Evolutionary conservation across 176 grass and related monocot species (phyloP).

Genomic region (Triticum monococcum): DNA sequence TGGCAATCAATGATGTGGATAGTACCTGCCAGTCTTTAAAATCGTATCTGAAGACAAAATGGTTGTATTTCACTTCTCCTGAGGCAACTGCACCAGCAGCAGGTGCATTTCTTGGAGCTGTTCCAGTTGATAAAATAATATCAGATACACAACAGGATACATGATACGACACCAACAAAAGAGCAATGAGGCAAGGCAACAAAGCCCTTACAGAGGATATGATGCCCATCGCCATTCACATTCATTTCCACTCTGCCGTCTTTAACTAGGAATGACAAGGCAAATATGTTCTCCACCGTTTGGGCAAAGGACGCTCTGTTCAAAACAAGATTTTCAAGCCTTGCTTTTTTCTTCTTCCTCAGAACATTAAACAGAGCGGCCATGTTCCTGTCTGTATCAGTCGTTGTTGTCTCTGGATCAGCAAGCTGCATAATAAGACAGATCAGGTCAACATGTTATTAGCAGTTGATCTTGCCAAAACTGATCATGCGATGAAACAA

Average conservation of each 20-base stretch:
- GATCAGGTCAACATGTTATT: not conserved
- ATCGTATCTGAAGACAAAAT: constrained; percentile 89
- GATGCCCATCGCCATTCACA: constrained; percentile 52
- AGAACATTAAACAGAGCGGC: constrained; percentile 70
- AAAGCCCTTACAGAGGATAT: constrained; percentile 67
- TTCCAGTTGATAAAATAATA: not conserved
- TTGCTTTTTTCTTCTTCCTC: constrained; percentile 65
- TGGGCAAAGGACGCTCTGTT: constrained; percentile 83
- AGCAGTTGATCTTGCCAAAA: not conserved
- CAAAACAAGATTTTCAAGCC: constrained; percentile 72
- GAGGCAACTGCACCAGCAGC: constrained; percentile 41
- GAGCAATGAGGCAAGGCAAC: not conserved
- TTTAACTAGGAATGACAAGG: constrained; percentile 90
- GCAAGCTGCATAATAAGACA: constrained; percentile 52
- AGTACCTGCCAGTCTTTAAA: constrained; percentile 91
- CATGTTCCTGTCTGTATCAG: constrained; percentile 79
- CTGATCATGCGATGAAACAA: not conserved
- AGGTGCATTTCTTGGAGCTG: constrained; percentile 90
- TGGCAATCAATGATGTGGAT: not conserved
- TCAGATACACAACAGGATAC: not conserved
- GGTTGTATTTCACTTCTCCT: constrained; percentile 52
- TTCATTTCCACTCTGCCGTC: constrained; percentile 78
- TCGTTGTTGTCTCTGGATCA: constrained; percentile 54
- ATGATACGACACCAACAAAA: not conserved
- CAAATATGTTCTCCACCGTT: constrained; percentile 86